A percentile compares a stretch with the other conserved stretches of the same genome.
phyloP scores from a whole-genome alignment of 2,329 filamentous ascomycete species.

The Exophiala xenobiotica region DNA sequence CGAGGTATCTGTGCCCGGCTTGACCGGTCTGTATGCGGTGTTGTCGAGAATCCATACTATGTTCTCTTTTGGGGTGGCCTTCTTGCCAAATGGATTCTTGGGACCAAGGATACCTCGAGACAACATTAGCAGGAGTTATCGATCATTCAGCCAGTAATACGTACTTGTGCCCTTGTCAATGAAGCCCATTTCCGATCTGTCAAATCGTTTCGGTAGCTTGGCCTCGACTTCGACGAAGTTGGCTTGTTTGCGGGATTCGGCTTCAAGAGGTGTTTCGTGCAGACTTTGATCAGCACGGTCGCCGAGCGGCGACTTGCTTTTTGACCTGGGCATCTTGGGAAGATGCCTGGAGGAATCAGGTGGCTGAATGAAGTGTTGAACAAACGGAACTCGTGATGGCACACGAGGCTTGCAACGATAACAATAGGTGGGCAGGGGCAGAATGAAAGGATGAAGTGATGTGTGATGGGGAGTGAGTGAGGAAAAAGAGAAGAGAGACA shows the following conservation, averaged over 20 bases:
- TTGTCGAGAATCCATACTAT: slow-evolving; percentile 90
- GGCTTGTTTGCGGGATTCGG: slow-evolving; percentile 30
- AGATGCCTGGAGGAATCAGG: neutral
- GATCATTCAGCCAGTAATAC: neutral
- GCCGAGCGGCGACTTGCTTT: slow-evolving; percentile 7
- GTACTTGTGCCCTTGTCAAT: slow-evolving; percentile 30
- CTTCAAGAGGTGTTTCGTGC: slow-evolving; percentile 30
- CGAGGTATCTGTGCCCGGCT: slow-evolving; percentile 34
- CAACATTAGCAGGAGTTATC: slow-evolving; percentile 4
- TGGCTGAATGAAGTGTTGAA: neutral
- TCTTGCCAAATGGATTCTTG: slow-evolving; percentile 59
- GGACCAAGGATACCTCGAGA: slow-evolving; percentile 35
- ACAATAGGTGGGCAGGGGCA: slow-evolving; percentile 1
- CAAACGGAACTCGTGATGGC: slow-evolving; percentile 14
- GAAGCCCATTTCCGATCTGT: slow-evolving; percentile 29
- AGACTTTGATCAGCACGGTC: slow-evolving; percentile 27
- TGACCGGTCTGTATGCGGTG: slow-evolving; percentile 65
- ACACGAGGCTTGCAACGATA: neutral
- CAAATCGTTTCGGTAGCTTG: slow-evolving; percentile 28
- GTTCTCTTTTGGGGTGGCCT: slow-evolving; percentile 63
- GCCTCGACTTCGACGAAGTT: slow-evolving; percentile 30
- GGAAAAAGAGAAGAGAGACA: neutral
- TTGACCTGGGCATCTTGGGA: slow-evolving; percentile 17
- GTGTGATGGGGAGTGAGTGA: neutral
- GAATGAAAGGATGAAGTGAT: slow-evolving; percentile 6